Evolutionary conservation across 352 stramenopile species (phyloP).

Genomic region (Pythium rishiriense): DNA sequence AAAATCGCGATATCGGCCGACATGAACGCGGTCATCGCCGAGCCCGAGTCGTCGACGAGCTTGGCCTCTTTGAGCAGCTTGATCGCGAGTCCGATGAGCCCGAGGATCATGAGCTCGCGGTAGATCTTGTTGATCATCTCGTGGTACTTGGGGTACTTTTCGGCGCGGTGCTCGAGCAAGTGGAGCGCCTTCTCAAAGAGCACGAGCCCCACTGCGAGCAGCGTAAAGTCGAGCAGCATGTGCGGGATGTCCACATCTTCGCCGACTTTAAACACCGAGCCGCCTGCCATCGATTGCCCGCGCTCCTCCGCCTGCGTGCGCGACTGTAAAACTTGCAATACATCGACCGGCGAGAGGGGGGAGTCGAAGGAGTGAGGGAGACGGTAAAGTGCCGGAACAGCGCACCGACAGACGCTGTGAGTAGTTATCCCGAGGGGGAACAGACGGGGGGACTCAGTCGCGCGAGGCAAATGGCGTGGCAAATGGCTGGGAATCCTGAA

Average conservation of each 20-base stretch:
- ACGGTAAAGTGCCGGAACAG: too few relatives aligned
- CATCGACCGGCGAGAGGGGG: too few relatives aligned
- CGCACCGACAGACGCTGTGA: too few relatives aligned
- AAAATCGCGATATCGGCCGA: conserved; percentile 37
- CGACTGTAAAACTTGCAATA: too few relatives aligned
- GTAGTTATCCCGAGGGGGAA: not conserved
- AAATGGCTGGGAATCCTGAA: not conserved
- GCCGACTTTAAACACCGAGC: conserved; percentile 54
- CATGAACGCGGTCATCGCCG: conserved; percentile 31
- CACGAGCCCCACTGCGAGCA: conserved; percentile 41
- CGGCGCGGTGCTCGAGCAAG: conserved; percentile 19
- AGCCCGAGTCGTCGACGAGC: conserved; percentile 13
- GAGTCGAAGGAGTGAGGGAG: too few relatives aligned
- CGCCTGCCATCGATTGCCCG: conserved; percentile 25
- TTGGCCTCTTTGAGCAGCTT: conserved; percentile 24
- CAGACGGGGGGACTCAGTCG: not conserved
- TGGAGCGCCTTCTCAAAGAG: conserved; percentile 31
- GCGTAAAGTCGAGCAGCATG: conserved; percentile 43
- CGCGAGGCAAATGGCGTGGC: too few relatives aligned
- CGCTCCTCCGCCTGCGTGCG: too few relatives aligned
- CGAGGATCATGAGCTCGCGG: conserved; percentile 39
- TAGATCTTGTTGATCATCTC: conserved; percentile 16
- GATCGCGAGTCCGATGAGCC: conserved; percentile 26
- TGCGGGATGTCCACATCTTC: conserved; percentile 55
- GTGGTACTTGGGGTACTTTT: conserved; percentile 33